Base-by-base conservation (phyloP, 352 stramenopile genomes). In the Phytophthora sansomeana region DNA sequence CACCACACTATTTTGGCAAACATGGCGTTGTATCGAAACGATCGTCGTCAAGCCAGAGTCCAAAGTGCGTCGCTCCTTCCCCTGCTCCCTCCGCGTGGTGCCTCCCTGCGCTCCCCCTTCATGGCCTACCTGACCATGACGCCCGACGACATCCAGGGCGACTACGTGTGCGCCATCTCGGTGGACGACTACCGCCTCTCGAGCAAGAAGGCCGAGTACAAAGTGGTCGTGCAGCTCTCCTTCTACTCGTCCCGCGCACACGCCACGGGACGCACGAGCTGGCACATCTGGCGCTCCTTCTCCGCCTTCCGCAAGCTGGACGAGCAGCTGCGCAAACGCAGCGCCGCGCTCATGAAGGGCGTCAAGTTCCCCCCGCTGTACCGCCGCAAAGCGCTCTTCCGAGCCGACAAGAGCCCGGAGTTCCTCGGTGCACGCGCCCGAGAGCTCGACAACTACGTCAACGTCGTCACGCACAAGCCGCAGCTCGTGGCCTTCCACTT, bases 241-340 rank as follows among this genome's bases (percentile, higher is more conserved):
- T 95, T 93, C 77, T 95, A 90, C 70, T 90, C 78, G 49, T 89
- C 85, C 28, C 81, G 84, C 24, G 87, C 80, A 33, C 84, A 90
- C 57, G 83, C 83, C 19, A 68, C 70, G 14, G 85, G 77, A 5
- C 79, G 70, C 44, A 91, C 83, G 39, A 90, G 77, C 38, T 95
- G 87, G 87, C 85, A 92, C 77, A 92, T 95, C 49, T 93, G 87
- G 87, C 84, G 87, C 58, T 79, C 72, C 30, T 95, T 95, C 66
- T 83, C 81, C 38, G 78, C 83, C 28, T 95, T 95, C 69, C 84
- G 84, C 43, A 90, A 92, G 70, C 81, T 95, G 10, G 86, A 95
- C 62, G 78, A 91, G 66, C 82, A 93, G 66, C 70, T 95, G 6
- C 84, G 86, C 17, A 90, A 95, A 63, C 84, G 84, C 59, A 91